Evolutionary conservation across 2,329 filamentous ascomycete species (phyloP).

Genomic region (Diaporthe sp.): DNA sequence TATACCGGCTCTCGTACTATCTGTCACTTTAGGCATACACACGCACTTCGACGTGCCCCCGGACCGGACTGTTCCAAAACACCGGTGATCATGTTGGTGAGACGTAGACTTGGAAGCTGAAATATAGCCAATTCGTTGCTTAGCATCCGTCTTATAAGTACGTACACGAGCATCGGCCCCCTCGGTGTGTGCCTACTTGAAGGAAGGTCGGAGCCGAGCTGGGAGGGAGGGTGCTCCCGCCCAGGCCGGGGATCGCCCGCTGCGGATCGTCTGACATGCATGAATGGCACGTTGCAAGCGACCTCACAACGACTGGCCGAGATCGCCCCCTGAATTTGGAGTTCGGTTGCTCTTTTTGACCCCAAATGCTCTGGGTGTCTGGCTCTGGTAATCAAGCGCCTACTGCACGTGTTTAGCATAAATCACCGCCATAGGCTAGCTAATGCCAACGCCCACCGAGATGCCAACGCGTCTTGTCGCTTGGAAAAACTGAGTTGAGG

Average conservation of each 20-base stretch:
- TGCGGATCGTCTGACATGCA: slow-evolving; percentile 25
- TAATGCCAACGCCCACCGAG: no score
- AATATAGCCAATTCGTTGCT: not conserved
- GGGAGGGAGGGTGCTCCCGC: not conserved
- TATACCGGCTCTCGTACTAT: slow-evolving; percentile 11
- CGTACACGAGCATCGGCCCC: no score
- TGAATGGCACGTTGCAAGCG: slow-evolving; percentile 20
- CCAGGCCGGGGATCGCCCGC: slow-evolving; percentile 17
- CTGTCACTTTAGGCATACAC: not conserved
- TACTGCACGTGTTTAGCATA: not conserved
- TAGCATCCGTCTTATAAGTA: not conserved
- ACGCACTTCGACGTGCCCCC: not conserved
- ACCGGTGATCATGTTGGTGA: not conserved
- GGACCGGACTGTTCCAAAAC: not conserved
- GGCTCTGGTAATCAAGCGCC: not conserved
- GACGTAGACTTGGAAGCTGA: not conserved
- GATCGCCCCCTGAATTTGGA: not conserved
- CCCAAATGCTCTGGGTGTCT: no score
- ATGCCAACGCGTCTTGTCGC: no score
- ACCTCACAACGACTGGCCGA: not conserved
- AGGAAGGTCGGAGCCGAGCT: not conserved
- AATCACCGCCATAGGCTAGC: no score
- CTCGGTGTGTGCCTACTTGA: not conserved
- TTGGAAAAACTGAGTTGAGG: no score
- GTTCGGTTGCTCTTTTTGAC: no score